A percentile compares a stretch with the other conserved stretches of the same genome.
Evolutionary conservation across 1,284 basidiomycete species (phyloP).

Genomic region (Meripilus lineatus): DNA sequence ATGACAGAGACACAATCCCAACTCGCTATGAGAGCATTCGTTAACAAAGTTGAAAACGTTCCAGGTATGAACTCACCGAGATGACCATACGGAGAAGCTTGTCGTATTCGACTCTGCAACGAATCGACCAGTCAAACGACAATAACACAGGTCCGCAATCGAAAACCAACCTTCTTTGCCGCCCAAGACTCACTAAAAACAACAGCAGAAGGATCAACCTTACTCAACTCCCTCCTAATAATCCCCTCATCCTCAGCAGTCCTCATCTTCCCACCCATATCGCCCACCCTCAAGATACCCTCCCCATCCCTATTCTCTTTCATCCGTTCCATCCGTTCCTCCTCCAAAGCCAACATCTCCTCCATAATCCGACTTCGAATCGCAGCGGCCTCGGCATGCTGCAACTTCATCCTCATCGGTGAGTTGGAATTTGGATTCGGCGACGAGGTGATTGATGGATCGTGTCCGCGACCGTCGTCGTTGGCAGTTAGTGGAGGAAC

Average conservation of each 20-base stretch:
- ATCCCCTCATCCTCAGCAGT: conserved; percentile 88
- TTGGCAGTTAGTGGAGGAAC: conserved; percentile 27
- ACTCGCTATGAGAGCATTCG: conserved; percentile 38
- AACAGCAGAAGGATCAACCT: conserved; percentile 92
- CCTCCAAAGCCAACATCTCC: conserved; percentile 96
- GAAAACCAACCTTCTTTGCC: conserved; percentile 73
- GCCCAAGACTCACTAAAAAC: conserved; percentile 97
- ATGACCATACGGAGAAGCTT: conserved; percentile 93
- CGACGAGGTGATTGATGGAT: too few species aligned
- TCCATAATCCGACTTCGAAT: conserved; percentile 97
- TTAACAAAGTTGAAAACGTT: background rate
- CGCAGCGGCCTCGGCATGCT: conserved; percentile 77
- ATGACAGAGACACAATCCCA: conserved; percentile 95
- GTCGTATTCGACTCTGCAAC: conserved; percentile 78
- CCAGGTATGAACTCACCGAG: conserved; percentile 53
- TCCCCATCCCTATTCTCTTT: conserved; percentile 59
- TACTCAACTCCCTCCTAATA: conserved; percentile 90
- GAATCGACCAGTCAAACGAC: background rate
- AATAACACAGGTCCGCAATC: conserved; percentile 5
- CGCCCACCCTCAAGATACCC: conserved; percentile 48
- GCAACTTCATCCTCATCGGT: conserved; percentile 58
- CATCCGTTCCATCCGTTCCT: conserved; percentile 96
- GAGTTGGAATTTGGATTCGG: conserved; percentile 20
- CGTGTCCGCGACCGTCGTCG: conserved; percentile 16
- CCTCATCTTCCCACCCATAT: conserved; percentile 39